Base-by-base conservation (phyloP, 2,329 filamentous ascomycete genomes). In the Epichloe scottii region DNA sequence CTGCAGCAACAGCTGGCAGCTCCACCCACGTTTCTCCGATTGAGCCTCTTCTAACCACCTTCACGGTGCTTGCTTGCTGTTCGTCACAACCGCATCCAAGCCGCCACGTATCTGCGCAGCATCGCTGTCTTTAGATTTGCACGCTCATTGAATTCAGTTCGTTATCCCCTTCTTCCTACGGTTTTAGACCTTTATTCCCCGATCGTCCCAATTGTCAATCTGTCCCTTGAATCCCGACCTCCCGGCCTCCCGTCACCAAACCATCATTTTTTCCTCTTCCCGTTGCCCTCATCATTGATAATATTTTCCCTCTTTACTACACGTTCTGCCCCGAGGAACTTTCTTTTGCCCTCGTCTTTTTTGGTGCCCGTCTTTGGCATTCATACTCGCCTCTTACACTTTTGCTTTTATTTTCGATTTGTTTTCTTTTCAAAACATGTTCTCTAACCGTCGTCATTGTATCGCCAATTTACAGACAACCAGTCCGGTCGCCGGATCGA, bases 371-470 rank as follows among this genome's bases (percentile, higher is more conserved):
- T 17, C 35, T 38, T 38, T 46, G 45, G 34, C 45, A 38, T 26
- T 38, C 19, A 38, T 46, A n/a, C 45, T 57, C 51, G 52, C 55
- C 58, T 58, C 60, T 49, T 55, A 58, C 50, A 53, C 51, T 56
- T 53, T 41, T 44, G 52, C 50, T 53, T 54, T 54, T 56, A 50
- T 52, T 57, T 57, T 55, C 54, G 55, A 58, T 57, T 57, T 53
- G 55, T 53, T 50, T n/a, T 15, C 42, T 58, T 59, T 49, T n/a
- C n/a, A 71, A 68, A 67, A 71, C 73, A 65, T 65, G 66, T 67
- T 71, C 66, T 79, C 76, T 79, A 78, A 79, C 76, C 61, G 68
- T 71, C 61, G 68, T 71, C 72, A 71, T 69, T 70, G 68, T 71
- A 63, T 71, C 66, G 70, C 68, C 53, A 70, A 73, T 68, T 66